Base-by-base conservation (phyloP, 495 filamentous ascomycete genomes). In the Aspergillus egyptiacus region DNA sequence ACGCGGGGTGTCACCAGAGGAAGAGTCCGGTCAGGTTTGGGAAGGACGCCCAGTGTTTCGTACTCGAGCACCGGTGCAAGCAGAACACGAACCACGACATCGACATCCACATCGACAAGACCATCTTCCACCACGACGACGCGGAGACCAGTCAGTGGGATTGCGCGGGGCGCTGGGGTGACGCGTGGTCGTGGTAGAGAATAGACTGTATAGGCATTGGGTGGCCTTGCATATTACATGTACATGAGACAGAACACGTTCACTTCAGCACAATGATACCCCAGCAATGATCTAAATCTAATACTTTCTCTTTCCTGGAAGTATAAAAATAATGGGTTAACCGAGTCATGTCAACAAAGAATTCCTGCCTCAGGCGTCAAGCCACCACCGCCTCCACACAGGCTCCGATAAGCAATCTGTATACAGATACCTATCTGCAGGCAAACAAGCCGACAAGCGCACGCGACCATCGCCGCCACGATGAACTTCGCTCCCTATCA, bases 401-500 rank as follows among this genome's bases (percentile, higher is more conserved):
- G 18, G 30, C 28, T 41, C 22, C 52, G 59, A 62, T 62, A 64
- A 51, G 43, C 19, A 47, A 39, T 38, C 49, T 38, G 51, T 58
- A 60, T 64, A 57, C 55, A 11, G 23, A n/a, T n/a, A n/a, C n/a
- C n/a, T n/a, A n/a, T n/a, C n/a, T n/a, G n/a, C n/a, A n/a, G n/a
- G n/a, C n/a, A n/a, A n/a, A n/a, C 9, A 30, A 3, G 28, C 5
- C 37, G 18, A 10, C 30, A 44, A 41, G 23, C 9, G 31, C 37
- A 14, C 25, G 11, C n/a, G 15, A 34, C 17, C 8, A 31, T 44
- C 41, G 14, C 41, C 28, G 6, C 2, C 51, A 57, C 10, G 25
- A 94, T 94, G 87, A 88, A 96, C 68, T 97, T 97, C 68, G 91
- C 91, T 22, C 91, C 91, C 24, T 97, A 97, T 69, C 91, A 97